Conservation (phyloP, 1,284 basidiomycete species). For the Boletus semigastroideus region DNA sequence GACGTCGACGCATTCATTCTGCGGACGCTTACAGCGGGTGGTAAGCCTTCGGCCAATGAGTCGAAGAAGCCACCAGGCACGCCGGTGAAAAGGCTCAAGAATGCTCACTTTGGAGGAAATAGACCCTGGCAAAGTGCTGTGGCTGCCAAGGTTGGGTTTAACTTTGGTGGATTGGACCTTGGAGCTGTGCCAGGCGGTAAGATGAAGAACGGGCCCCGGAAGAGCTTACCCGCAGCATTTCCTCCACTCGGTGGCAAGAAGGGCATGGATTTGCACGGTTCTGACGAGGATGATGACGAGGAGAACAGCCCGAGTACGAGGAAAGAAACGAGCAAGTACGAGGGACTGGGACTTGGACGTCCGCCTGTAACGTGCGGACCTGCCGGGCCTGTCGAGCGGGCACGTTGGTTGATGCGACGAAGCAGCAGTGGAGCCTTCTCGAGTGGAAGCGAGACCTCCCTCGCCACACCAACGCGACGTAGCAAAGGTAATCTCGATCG, state of each 20-base stretch:
- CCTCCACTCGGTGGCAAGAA: constrained; percentile 37
- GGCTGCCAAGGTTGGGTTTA: constrained; percentile 62
- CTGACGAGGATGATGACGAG: constrained; percentile 39
- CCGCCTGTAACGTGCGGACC: constrained; percentile 42
- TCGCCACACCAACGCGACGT: constrained; percentile 63
- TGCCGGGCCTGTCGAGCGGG: constrained; percentile 38
- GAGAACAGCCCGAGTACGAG: constrained; percentile 50
- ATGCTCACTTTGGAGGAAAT: constrained; percentile 52
- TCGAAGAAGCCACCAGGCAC: constrained; percentile 72
- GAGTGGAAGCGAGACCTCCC: constrained; percentile 63
- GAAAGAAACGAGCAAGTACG: constrained; percentile 50
- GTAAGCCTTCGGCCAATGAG: constrained; percentile 46
- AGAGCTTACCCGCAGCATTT: constrained; percentile 73
- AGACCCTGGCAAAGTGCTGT: constrained; percentile 80
- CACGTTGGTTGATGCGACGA: constrained; percentile 65
- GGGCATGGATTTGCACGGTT: constrained; percentile 25
- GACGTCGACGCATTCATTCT: constrained; percentile 71
- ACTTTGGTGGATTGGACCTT: constrained; percentile 47
- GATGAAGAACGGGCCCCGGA: constrained; percentile 56
- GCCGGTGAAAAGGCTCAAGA: constrained; percentile 72
- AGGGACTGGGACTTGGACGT: constrained; percentile 65
- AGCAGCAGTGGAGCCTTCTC: constrained; percentile 79
- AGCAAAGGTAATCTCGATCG: constrained; percentile 38
- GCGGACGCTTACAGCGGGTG: constrained; percentile 60
- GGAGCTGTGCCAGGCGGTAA: constrained; percentile 28